phyloP scores from a whole-genome alignment of 257 asterid species.

The Nicotiana paniculata region DNA sequence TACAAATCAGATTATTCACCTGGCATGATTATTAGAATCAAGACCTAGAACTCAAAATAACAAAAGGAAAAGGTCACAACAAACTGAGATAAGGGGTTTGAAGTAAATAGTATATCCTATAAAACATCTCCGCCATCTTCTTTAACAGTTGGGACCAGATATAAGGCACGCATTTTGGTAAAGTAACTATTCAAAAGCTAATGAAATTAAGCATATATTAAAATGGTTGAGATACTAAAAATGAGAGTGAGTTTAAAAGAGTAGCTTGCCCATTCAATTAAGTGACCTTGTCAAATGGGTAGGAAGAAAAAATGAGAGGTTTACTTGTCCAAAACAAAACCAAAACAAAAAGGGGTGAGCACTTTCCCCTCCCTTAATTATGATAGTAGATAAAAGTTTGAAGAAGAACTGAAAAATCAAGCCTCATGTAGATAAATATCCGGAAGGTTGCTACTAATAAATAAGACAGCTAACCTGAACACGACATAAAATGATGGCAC shows the following conservation, averaged over 20 bases:
- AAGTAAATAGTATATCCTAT: background rate
- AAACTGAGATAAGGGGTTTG: background rate
- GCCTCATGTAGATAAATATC: background rate
- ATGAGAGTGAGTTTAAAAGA: too few relatives aligned
- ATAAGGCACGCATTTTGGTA: background rate
- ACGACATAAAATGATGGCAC: constrained; percentile 70
- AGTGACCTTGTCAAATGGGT: too few relatives aligned
- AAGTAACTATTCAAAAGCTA: background rate
- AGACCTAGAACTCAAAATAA: background rate
- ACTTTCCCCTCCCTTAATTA: background rate
- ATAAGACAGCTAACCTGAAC: constrained; percentile 50
- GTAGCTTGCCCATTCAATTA: too few relatives aligned
- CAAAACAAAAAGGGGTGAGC: too few relatives aligned
- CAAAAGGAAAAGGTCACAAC: background rate
- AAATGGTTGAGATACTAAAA: background rate
- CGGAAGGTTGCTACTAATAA: background rate
- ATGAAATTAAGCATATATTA: background rate
- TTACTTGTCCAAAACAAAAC: too few relatives aligned
- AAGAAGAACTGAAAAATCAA: background rate
- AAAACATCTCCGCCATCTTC: background rate
- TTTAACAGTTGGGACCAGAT: background rate
- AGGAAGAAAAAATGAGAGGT: background rate
- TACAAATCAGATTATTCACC: constrained; percentile 70
- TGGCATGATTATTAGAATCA: constrained; percentile 24
- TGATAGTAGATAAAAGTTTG: background rate